Evolutionary conservation across 306 rosid species (phyloP), one percentile per base, ranked within the genome.

Genomic region (Trifolium pratense): DNA sequence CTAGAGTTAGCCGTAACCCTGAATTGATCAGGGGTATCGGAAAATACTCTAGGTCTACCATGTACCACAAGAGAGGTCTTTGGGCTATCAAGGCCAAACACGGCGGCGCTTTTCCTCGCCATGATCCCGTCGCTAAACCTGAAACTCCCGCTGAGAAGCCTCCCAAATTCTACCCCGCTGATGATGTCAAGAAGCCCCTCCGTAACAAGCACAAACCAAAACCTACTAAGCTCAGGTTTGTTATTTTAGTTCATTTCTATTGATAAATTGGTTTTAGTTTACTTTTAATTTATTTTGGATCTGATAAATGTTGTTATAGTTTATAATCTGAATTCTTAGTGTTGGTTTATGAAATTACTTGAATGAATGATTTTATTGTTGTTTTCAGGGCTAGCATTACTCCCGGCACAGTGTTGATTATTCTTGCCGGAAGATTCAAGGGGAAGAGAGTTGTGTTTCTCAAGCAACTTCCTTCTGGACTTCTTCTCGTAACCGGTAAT

Each of bases 71-170:
- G 72, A 75, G 92, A 7, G 92, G 92, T 11, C 81, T 88, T 0
- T 88, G 90, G 92, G 92, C 92, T 2, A 86, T 88, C 76, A 88
- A 88, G 83, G 92, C 92, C 9, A 88, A 88, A 40, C 70, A 88
- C 36, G 92, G 92, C 5, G 92, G 90, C 34, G 26, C 9, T 20
- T 84, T 88, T 59, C 92, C 92, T 11, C 84, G 76, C 23, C 90
- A 88, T 65, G 92, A 84, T 17, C 74, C 84, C 29, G 48, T 81
- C 65, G 84, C 87, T 2, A 82, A 80, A 69, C 76, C 86, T 1
- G 79, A n/a, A 1, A 65, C 65, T 18, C 80, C 87, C 0, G 78
- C 74, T 0, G 74, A 46, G 26, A 88, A 88, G 23, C 49, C 90
- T 0, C 87, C 84, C 0, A 88, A 88, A 67, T 88, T 88, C 43